These are phyloP conservation scores for Chytridium lagenaria DNA, from an alignment of 371 early-diverging fungal genomes.

Conservation along the genomic window DNA sequence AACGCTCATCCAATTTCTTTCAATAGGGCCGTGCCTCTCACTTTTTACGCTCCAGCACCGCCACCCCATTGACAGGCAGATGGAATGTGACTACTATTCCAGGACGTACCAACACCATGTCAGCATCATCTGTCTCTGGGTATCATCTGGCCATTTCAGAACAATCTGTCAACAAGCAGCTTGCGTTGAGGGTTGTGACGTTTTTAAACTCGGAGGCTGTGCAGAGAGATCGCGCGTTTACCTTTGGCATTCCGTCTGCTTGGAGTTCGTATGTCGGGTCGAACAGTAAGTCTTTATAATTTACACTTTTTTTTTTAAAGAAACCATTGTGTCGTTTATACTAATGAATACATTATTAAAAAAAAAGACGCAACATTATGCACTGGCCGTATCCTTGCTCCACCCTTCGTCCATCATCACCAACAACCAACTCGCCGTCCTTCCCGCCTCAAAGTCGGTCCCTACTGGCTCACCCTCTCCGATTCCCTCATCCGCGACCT, in stretches of 20 bases:
- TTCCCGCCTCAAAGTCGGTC: conserved; percentile 12
- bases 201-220: conserved; percentile 15
- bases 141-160: conserved; percentile 17
- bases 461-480: conserved; percentile 5
- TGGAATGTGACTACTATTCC: conserved; percentile 19
- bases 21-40: conserved; percentile 14
- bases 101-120: neutral
- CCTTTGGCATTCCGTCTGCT: conserved; percentile 12
- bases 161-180: neutral
- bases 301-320: neutral
- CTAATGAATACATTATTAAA: too few species aligned
- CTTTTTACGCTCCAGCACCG: neutral
- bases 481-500: neutral
- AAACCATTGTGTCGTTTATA: too few species aligned
- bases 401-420: neutral
- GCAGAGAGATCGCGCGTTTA: neutral
- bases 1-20: too few species aligned
- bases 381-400: conserved; percentile 1
- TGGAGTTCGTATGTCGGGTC: neutral
- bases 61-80: neutral
- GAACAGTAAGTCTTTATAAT: conserved; percentile 6
- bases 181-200: conserved; percentile 5
- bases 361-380: conserved; percentile 14
- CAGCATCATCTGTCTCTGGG: conserved; percentile 12
- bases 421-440: neutral